Evolutionary conservation across 2,329 filamentous ascomycete species (phyloP).

Genomic region (Cordyceps fumosorosea): DNA sequence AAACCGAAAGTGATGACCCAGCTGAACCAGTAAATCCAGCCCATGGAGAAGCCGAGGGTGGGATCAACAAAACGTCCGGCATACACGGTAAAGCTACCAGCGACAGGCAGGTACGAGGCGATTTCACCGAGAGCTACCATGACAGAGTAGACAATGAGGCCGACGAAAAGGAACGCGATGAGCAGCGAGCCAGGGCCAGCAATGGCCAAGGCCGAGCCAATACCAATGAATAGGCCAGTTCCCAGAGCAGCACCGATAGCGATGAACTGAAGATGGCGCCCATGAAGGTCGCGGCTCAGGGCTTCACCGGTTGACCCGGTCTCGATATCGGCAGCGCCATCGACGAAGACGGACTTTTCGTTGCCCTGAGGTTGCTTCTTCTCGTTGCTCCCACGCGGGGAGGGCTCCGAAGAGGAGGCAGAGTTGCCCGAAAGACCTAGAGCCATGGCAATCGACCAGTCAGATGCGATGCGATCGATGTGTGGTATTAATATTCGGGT

Average conservation of each 20-base stretch:
- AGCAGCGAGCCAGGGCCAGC: conserved; percentile 61
- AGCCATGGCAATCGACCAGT: not conserved
- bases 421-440: not conserved
- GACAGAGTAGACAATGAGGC: conserved; percentile 66
- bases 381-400: conserved; percentile 4
- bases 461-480: not conserved
- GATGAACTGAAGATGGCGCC: conserved; percentile 43
- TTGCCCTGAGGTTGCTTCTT: conserved; percentile 1
- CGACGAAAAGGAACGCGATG: conserved; percentile 64
- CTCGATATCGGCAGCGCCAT: conserved; percentile 26
- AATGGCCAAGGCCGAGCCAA: conserved; percentile 53
- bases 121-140: conserved; percentile 68
- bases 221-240: conserved; percentile 66
- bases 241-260: conserved; percentile 59
- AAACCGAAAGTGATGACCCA: conserved; percentile 69
- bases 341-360: conserved; percentile 4
- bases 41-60: conserved; percentile 68
- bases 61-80: conserved; percentile 68
- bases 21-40: conserved; percentile 79
- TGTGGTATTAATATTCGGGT: not conserved
- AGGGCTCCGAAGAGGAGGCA: conserved; percentile 5
- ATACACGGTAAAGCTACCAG: conserved; percentile 71
- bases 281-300: conserved; percentile 30
- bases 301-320: conserved; percentile 26
- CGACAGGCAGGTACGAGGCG: conserved; percentile 69